These are phyloP conservation scores for Remersonia thermophila DNA, from an alignment of 2,329 filamentous ascomycete species.

Conservation along the genomic window DNA sequence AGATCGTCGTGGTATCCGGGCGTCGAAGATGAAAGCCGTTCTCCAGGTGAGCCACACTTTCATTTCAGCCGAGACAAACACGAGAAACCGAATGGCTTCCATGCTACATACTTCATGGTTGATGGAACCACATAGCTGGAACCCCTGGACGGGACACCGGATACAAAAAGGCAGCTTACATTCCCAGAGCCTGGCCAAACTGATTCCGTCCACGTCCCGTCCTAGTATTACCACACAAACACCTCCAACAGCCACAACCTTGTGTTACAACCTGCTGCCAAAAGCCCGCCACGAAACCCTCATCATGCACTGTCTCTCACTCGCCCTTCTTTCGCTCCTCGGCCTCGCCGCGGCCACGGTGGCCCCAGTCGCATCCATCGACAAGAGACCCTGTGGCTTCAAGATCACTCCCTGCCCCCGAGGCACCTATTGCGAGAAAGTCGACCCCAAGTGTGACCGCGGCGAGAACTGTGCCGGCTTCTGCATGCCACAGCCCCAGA, in stretches of 20 bases:
- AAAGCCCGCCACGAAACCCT: no score
- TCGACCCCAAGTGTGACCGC: constrained; percentile 10
- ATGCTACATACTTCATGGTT: neutral
- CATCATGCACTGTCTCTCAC: constrained; percentile 7
- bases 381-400: constrained; percentile 14
- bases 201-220: no score
- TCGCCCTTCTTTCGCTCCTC: constrained; percentile 7
- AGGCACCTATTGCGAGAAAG: constrained; percentile 9
- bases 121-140: neutral
- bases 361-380: neutral
- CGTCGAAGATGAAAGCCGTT: neutral
- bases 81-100: constrained; percentile 4
- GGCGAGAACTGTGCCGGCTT: constrained; percentile 15
- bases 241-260: neutral
- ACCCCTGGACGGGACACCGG: neutral
- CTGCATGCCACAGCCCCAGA: constrained; percentile 8
- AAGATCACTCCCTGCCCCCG: constrained; percentile 14
- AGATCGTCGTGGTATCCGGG: neutral
- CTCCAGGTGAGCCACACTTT: neutral
- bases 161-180: neutral
- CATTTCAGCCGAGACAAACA: constrained; percentile 9
- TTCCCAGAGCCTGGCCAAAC: no score
- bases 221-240: no score
- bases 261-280: no score
- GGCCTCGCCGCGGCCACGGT: neutral